Conservation (phyloP, 2,329 filamentous ascomycete species). For the Aspergillus sp. region DNA sequence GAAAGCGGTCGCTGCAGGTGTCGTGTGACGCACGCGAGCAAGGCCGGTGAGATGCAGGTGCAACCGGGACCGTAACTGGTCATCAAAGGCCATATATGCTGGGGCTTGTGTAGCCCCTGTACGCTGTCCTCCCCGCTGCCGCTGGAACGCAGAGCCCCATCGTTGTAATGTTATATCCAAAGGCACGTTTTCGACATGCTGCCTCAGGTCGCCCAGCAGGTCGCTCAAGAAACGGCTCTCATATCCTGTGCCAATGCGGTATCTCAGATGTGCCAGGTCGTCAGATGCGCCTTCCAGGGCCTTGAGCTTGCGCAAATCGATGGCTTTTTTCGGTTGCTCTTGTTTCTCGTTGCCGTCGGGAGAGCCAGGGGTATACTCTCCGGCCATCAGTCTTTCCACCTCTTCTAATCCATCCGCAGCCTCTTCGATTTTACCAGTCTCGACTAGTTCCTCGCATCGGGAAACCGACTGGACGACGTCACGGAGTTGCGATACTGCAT, state of each 20-base stretch:
- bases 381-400: slow-evolving; percentile 78
- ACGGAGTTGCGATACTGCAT: slow-evolving; percentile 80
- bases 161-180: slow-evolving; percentile 73
- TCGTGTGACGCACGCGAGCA: slow-evolving; percentile 77
- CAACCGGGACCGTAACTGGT: slow-evolving; percentile 70
- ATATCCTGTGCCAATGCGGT: slow-evolving; percentile 82
- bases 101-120: slow-evolving; percentile 71
- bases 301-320: slow-evolving; percentile 75
- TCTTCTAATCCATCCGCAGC: slow-evolving; percentile 76
- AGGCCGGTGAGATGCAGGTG: slow-evolving; percentile 73
- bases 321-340: slow-evolving; percentile 43
- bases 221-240: slow-evolving; percentile 77
- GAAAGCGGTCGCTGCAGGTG: slow-evolving; percentile 78
- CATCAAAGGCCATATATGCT: slow-evolving; percentile 73
- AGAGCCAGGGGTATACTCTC: slow-evolving; percentile 56
- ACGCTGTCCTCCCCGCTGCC: slow-evolving; percentile 67
- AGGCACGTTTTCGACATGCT: slow-evolving; percentile 76
- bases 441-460: slow-evolving; percentile 77
- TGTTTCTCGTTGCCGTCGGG: slow-evolving; percentile 29
- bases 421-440: slow-evolving; percentile 78
- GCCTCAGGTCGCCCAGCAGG: slow-evolving; percentile 75
- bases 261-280: slow-evolving; percentile 74
- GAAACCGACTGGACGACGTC: slow-evolving; percentile 74
- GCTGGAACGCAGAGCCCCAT: slow-evolving; percentile 77
- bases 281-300: slow-evolving; percentile 78